A percentile compares a stretch with the other conserved stretches of the same genome.
These are phyloP conservation scores for Penicillium sp. DNA, from an alignment of 2,329 filamentous ascomycete species.

Conservation along the genomic window DNA sequence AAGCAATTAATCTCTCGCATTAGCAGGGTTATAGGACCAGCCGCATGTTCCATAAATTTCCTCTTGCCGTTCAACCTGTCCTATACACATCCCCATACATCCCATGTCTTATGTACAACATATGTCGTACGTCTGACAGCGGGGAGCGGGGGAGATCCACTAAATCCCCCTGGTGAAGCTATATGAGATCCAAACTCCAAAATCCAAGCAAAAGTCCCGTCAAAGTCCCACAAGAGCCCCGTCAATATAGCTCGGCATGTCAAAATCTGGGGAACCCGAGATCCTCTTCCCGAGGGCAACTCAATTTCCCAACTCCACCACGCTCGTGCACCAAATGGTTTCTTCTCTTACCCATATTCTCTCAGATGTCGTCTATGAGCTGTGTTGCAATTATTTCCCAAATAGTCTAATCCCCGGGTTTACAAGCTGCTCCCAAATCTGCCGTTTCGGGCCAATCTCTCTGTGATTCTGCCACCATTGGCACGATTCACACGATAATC, in stretches of 20 bases:
- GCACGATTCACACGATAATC: background rate
- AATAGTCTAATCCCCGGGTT: slow-evolving; percentile 15
- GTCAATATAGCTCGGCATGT: background rate
- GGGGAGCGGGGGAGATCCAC: background rate
- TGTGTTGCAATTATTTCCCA: background rate
- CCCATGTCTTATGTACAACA: background rate
- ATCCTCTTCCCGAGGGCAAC: slow-evolving; percentile 25
- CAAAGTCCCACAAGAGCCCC: background rate
- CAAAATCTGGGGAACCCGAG: slow-evolving; percentile 16
- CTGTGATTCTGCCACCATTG: background rate
- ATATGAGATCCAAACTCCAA: background rate
- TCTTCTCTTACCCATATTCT: slow-evolving; percentile 10
- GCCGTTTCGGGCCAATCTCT: slow-evolving; percentile 10
- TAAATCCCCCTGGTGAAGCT: background rate
- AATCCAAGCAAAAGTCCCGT: background rate
- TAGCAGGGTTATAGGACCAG: background rate
- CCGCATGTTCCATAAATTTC: too few species aligned
- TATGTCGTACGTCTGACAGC: background rate
- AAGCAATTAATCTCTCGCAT: too few species aligned
- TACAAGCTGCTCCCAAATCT: slow-evolving; percentile 3
- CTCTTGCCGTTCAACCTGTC: background rate
- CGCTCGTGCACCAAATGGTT: background rate
- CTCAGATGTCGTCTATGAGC: background rate
- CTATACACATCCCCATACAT: too few species aligned
- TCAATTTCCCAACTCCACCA: slow-evolving; percentile 20